Base-by-base conservation (phyloP, 163 green algal species). In the Smithsoniella earleae region DNA sequence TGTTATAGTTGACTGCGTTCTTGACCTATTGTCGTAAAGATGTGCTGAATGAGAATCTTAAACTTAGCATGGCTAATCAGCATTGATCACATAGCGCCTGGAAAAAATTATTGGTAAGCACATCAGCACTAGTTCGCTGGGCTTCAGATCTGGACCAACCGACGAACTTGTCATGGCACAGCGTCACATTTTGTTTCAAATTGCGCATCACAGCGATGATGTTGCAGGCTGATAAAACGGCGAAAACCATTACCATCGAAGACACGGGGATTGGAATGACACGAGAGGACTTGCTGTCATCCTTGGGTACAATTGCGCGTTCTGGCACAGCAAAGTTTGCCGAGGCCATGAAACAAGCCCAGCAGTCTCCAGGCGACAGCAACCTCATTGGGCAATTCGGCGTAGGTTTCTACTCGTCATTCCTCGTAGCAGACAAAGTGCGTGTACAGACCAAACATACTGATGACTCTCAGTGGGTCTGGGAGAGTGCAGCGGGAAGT, bases 401-500 rank as follows among this genome's bases (percentile, higher is more conserved):
- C 66, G 94, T 99, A 5, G 94, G 94, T 65, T 99, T 99, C 83
- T 99, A 99, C 84, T 96, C 88, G 0, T 86, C 91, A n/a, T 99
- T 95, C 84, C 82, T 96, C 46, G 91, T 96, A 10, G 83, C 88
- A 18, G 88, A 95, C 82, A 66, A 77, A 1, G 88, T 98, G 22
- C 87, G 62, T 0, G 94, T 98, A 55, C 74, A 91, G 79, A 95
- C 86, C 66, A 91, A 92, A 80, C 84, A 74, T 79, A 81, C 16
- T 40, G 89, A 90, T 36, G 77, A 78, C 40, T 77, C 81, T 64
- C 82, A 91, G 79, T 98, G 90, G 90, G 45, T 83, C 66, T 99
- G 94, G 94, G 86, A 96, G 82, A 87, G 83, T 18, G 55, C 75
- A 10, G 87, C 89, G 2, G 91, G 92, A 55, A 88, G 83, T 75